Conservation (phyloP, 768 basidiomycete genomes). For the Boletus eberwhitei region DNA sequence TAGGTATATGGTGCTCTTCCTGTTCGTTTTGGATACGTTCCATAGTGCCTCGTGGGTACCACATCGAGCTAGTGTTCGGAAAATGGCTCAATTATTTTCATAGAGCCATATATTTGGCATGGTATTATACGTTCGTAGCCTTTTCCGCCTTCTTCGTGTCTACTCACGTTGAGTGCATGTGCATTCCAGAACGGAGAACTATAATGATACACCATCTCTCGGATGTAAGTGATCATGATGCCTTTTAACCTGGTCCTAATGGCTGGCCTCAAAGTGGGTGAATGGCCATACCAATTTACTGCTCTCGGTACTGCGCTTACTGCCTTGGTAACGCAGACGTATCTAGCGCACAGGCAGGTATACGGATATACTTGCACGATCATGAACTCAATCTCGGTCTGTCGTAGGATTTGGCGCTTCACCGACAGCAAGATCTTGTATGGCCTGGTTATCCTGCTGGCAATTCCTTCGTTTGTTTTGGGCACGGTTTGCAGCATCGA, state of each 20-base stretch:
- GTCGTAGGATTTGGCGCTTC: conserved; percentile 14
- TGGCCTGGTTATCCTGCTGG: conserved; percentile 36
- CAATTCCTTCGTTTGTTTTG: conserved; percentile 40
- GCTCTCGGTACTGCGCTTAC: conserved; percentile 44
- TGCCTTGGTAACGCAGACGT: conserved; percentile 47
- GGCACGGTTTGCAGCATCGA: conserved; percentile 42
- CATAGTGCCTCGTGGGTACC: conserved; percentile 17
- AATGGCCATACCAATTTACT: conserved; percentile 50
- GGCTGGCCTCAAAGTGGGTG: conserved; percentile 28
- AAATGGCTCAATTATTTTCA: background rate
- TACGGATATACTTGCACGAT: background rate
- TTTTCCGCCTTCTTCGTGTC: background rate
- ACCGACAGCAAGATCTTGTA: conserved; percentile 22
- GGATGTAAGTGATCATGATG: background rate
- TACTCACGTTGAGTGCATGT: background rate
- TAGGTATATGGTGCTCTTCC: conserved; percentile 18
- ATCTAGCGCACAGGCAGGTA: conserved; percentile 44
- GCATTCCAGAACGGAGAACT: conserved; percentile 11
- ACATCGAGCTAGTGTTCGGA: background rate
- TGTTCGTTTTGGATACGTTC: conserved; percentile 20
- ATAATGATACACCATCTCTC: conserved; percentile 11
- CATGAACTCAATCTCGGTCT: background rate
- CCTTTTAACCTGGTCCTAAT: background rate
- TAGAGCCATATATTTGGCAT: conserved; percentile 20
- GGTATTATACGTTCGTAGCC: conserved; percentile 14